Conservation (phyloP, 2,329 filamentous ascomycete species). For the Aureobasidium leucospermi region DNA sequence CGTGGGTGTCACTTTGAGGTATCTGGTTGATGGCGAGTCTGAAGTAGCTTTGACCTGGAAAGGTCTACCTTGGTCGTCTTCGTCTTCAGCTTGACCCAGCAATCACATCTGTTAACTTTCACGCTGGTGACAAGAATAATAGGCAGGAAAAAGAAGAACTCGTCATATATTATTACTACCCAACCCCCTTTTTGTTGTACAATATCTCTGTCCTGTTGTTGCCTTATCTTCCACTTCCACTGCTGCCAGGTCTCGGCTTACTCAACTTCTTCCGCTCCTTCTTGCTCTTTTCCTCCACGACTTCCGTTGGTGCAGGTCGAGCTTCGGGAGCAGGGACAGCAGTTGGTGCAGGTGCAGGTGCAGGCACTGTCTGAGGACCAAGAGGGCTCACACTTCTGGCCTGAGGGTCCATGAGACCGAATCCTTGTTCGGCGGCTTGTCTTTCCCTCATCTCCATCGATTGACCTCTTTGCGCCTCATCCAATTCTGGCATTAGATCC, state of each 20-base stretch:
- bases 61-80: constrained; percentile 19
- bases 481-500: constrained; percentile 10
- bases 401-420: constrained; percentile 5
- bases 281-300: not conserved
- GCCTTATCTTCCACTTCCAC: constrained; percentile 1
- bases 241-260: constrained; percentile 10
- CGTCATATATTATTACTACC: constrained; percentile 4
- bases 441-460: constrained; percentile 11
- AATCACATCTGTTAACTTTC: not conserved
- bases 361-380: not conserved
- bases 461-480: not conserved
- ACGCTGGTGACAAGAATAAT: too few relatives aligned
- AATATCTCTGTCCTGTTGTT: not conserved
- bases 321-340: not conserved
- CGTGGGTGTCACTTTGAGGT: constrained; percentile 20
- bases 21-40: constrained; percentile 14
- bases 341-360: not conserved
- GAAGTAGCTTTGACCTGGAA: constrained; percentile 24
- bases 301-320: not conserved
- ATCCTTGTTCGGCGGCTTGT: not conserved
- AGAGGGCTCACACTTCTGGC: constrained; percentile 7
- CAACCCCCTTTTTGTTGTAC: not conserved
- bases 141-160: not conserved
- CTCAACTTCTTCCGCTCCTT: constrained; percentile 12
- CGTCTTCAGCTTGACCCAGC: not conserved